Conservation (phyloP, 1,139 yeast genomes). For the Pichia sp. region DNA sequence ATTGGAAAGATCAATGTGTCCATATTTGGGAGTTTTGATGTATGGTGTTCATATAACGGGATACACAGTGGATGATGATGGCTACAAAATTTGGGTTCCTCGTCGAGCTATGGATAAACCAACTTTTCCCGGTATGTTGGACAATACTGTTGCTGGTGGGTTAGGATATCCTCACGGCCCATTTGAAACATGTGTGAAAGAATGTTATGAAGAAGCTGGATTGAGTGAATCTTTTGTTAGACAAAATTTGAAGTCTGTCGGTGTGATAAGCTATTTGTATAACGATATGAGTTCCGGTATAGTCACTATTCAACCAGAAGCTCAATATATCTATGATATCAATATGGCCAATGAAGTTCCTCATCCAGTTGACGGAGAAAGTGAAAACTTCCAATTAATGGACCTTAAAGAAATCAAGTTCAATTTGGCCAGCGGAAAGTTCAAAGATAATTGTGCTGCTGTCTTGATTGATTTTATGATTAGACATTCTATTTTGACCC, state of each 20-base stretch:
- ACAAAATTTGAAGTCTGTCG: slow-evolving; percentile 40
- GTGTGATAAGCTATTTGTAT: slow-evolving; percentile 64
- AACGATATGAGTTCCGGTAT: slow-evolving; percentile 22
- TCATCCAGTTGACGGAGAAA: slow-evolving; percentile 79
- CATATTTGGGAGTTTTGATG: slow-evolving; percentile 75
- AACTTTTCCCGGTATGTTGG: slow-evolving; percentile 86
- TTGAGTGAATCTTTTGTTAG: slow-evolving; percentile 44
- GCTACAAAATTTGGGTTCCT: slow-evolving; percentile 75
- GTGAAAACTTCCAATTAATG: slow-evolving; percentile 62
- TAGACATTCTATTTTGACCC: slow-evolving; percentile 53
- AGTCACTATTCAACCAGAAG: slow-evolving; percentile 74
- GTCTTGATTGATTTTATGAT: slow-evolving; percentile 76
- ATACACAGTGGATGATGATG: slow-evolving; percentile 38
- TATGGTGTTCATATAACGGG: slow-evolving; percentile 89
- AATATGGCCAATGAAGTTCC: slow-evolving; percentile 51
- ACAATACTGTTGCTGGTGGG: slow-evolving; percentile 95
- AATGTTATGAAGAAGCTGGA: slow-evolving; percentile 89
- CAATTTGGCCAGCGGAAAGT: slow-evolving; percentile 44
- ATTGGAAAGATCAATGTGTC: slow-evolving; percentile 76
- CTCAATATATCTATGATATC: slow-evolving; percentile 72
- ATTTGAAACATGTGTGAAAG: slow-evolving; percentile 73
- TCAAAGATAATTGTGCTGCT: slow-evolving; percentile 85
- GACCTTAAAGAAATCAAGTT: slow-evolving; percentile 45
- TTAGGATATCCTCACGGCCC: slow-evolving; percentile 74
- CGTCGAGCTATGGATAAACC: slow-evolving; percentile 67